Evolutionary conservation across 306 rosid genomes (phyloP), one percentile per base, ranked within the genome.

Genomic region (Urtica urens): DNA sequence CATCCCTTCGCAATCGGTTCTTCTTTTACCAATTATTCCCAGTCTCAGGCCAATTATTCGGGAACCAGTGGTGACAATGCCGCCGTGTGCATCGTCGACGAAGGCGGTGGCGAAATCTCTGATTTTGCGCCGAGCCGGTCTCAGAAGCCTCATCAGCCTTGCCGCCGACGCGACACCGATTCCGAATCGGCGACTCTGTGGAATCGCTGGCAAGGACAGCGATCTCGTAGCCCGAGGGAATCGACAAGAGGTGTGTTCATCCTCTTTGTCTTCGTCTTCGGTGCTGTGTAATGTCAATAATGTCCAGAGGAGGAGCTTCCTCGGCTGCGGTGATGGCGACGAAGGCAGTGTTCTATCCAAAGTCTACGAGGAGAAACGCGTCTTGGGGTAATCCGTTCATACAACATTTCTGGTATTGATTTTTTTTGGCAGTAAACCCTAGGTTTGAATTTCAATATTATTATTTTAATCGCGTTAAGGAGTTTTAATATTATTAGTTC

Each of bases 301-400:
- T 43, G 42, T 64, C 14, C 94, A 83, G 51, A 51, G 57, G 52
- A 71, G 94, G 61, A 70, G 38, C 43, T 85, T 92, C 61, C 75
- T 92, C 46, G 99, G 99, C 34, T 69, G 83, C 45, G 99, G 94
- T 20, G 94, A 92, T 27, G 93, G 96, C 26, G 87, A 77, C 21
- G 99, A 90, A 68, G 82, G 70, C 46, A 28, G 69, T 33, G 75
- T 75, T 63, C 65, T 92, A 0, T 75, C 87, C 53, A 85, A 69
- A 68, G 66, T 63, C 48, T 82, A 85, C n/a, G 99, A 85, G 80
- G 96, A 90, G 74, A 85, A 34, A 56, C 76, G 71, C 69, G 81
- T 85, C 53, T 44, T 92, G 63, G 87, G 99, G 99, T 85, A 90
- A 64, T 4, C 11, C 3, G 13, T 52, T 42, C 40, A 7, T 22